Evolutionary conservation across 306 rosid genomes (phyloP).

Genomic region (Glycine tomentella): DNA sequence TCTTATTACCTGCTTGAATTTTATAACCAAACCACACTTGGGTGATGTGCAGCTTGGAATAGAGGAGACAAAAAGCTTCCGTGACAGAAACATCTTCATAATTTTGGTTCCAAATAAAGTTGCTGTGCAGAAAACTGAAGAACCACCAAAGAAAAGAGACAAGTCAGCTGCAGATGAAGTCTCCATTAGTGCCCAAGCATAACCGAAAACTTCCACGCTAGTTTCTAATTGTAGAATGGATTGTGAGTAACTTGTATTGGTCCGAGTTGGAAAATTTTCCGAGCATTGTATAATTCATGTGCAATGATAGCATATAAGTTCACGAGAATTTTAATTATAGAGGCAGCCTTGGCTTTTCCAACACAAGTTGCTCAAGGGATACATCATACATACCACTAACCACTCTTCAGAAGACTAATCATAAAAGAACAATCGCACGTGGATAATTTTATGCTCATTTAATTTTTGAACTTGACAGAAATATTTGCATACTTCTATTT

Average conservation of each 20-base stretch:
- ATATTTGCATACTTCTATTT: background rate
- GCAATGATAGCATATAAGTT: constrained; percentile 47
- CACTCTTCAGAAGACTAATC: background rate
- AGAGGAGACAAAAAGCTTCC: constrained; percentile 85
- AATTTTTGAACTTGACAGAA: constrained; percentile 4
- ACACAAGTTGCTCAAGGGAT: constrained; percentile 28
- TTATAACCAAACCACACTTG: constrained; percentile 40
- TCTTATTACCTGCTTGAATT: constrained; percentile 3
- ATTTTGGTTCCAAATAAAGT: constrained; percentile 86
- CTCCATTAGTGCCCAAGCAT: constrained; percentile 67
- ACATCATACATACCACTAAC: background rate
- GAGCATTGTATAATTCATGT: constrained; percentile 56
- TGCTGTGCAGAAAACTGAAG: constrained; percentile 73
- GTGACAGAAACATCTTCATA: constrained; percentile 81
- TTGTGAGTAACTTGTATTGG: constrained; percentile 50
- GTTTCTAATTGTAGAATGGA: constrained; percentile 50
- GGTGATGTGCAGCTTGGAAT: constrained; percentile 77
- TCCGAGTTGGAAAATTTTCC: constrained; percentile 45
- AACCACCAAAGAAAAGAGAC: constrained; percentile 75
- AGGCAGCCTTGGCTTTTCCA: constrained; percentile 40
- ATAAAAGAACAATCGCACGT: background rate
- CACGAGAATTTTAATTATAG: constrained; percentile 44
- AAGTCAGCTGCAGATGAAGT: constrained; percentile 68
- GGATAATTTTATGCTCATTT: constrained; percentile 26
- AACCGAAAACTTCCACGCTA: constrained; percentile 39